Evolutionary conservation across 2,329 filamentous ascomycete genomes (phyloP).

Genomic region (Aureobasidium vineae): DNA sequence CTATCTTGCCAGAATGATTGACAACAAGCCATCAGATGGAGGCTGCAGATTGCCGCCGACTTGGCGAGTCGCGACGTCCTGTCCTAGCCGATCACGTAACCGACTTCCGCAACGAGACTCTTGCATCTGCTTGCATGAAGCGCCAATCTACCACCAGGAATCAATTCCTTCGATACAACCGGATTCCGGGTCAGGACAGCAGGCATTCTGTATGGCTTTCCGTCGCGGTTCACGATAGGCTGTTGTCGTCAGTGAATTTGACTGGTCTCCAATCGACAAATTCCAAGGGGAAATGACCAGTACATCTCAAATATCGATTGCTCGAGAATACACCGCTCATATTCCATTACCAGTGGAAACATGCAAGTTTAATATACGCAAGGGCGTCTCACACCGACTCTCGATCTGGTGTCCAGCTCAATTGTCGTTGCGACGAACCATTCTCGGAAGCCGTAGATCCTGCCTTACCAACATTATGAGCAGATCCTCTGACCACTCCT

Average conservation of each 20-base stretch:
- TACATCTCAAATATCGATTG: neutral
- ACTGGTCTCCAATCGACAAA: neutral
- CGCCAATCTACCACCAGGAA: neutral
- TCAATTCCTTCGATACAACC: neutral
- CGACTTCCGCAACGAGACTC: conserved; percentile 20
- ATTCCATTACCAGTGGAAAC: neutral
- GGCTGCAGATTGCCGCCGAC: conserved; percentile 21
- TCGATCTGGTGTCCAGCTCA: neutral
- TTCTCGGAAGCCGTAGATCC: neutral
- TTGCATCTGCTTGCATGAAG: conserved; percentile 24
- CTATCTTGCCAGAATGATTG: conserved; percentile 5
- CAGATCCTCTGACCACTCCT: neutral
- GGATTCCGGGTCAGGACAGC: neutral
- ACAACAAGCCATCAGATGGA: conserved; percentile 14
- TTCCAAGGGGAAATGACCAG: neutral
- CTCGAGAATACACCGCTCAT: neutral
- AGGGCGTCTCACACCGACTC: conserved; percentile 1
- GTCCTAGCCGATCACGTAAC: conserved; percentile 17
- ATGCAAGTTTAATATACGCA: neutral
- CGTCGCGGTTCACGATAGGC: neutral
- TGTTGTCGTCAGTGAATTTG: neutral
- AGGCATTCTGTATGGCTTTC: neutral
- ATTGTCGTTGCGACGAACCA: conserved; percentile 10
- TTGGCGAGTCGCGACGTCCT: neutral
- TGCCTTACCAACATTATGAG: neutral